Evolutionary conservation across 2,329 filamentous ascomycete species (phyloP).

Genomic region (Talaromyces sp.): DNA sequence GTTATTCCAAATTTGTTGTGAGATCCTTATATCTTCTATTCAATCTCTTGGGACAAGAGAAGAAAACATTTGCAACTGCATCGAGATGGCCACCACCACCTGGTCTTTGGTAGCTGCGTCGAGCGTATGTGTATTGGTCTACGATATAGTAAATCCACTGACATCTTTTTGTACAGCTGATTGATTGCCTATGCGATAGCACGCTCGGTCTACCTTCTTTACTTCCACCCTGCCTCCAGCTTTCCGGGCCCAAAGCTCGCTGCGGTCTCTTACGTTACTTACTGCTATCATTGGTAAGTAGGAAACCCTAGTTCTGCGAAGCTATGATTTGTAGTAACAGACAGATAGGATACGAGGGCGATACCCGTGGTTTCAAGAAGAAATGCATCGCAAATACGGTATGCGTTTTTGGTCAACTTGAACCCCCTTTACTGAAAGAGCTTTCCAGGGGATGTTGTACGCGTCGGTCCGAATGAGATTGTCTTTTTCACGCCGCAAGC

Average conservation of each 20-base stretch:
- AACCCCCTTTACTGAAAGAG: neutral
- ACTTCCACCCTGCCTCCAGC: neutral
- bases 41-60: no score
- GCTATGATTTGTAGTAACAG: neutral
- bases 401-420: neutral
- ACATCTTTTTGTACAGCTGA: neutral
- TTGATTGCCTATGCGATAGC: neutral
- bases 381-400: neutral
- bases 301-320: no score
- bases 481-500: conserved; percentile 20
- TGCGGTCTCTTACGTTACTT: neutral
- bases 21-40: no score
- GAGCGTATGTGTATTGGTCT: neutral
- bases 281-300: conserved; percentile 5
- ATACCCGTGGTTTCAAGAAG: conserved; percentile 3
- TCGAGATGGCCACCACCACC: neutral
- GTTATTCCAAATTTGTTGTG: no score
- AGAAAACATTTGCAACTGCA: no score
- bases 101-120: neutral
- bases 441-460: conserved; percentile 19
- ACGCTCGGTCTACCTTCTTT: neutral
- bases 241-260: conserved; percentile 3
- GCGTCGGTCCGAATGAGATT: conserved; percentile 30
- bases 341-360: neutral
- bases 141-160: neutral